A percentile compares a stretch with the other conserved stretches of the same genome.
phyloP scores from a whole-genome alignment of 306 rosid species.

The Chamaecrista fasciculata region DNA sequence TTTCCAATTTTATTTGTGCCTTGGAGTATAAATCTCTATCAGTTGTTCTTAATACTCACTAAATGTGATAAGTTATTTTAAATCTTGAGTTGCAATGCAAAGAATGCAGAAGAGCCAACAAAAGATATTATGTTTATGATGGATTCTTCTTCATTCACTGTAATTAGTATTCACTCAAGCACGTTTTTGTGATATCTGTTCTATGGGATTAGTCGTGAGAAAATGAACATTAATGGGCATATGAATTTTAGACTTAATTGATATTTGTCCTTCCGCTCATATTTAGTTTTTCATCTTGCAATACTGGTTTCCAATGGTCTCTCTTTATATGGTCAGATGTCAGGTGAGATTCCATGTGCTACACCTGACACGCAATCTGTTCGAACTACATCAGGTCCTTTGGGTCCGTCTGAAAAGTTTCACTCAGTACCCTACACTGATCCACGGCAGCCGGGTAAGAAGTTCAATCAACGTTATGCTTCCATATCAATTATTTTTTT shows the following conservation, averaged over 20 bases:
- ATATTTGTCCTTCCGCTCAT: not conserved
- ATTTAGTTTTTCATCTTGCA: not conserved
- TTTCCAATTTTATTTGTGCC: not conserved
- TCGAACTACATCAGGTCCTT: conserved; percentile 88
- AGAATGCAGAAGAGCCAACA: not conserved
- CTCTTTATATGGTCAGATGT: conserved; percentile 51
- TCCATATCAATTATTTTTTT: conserved; percentile 15
- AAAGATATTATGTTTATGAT: not conserved
- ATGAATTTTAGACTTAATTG: not conserved
- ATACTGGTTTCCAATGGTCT: not conserved
- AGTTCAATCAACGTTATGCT: conserved; percentile 18
- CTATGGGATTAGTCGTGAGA: not conserved
- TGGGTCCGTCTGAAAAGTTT: conserved; percentile 75
- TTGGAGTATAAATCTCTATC: conserved; percentile 11
- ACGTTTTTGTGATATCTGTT: not conserved
- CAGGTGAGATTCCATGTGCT: conserved; percentile 91
- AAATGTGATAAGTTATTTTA: not conserved
- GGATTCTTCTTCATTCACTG: not conserved
- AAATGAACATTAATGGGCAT: not conserved
- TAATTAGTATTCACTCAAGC: not conserved
- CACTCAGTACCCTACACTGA: conserved; percentile 65
- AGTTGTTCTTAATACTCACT: not conserved
- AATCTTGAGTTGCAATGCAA: conserved; percentile 3
- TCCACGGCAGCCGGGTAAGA: conserved; percentile 90
- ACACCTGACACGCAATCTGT: conserved; percentile 90